Conservation (phyloP, 345 rosid species). For the Gossypium turneri region DNA sequence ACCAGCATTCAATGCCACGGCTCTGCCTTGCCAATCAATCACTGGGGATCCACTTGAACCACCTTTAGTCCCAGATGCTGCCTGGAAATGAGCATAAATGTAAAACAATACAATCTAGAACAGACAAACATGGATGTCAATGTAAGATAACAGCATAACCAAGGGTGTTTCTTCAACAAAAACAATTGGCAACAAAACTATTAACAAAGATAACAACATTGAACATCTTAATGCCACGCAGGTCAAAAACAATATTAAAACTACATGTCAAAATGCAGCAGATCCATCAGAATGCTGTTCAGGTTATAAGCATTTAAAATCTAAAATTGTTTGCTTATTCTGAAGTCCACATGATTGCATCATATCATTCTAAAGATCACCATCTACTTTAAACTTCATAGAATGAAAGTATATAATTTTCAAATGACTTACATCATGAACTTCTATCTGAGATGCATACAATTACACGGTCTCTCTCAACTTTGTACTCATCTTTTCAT, state of each 20-base stretch:
- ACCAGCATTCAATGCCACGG: conserved; percentile 97
- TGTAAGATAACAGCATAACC: neutral
- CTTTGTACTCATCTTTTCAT: neutral
- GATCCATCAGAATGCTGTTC: neutral
- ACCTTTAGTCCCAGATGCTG: conserved; percentile 95
- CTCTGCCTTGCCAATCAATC: conserved; percentile 91
- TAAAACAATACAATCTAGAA: neutral
- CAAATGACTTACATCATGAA: neutral
- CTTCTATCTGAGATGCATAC: neutral
- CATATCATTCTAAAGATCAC: conserved; percentile 1
- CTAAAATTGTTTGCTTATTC: neutral
- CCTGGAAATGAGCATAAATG: conserved; percentile 41
- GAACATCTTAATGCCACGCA: neutral
- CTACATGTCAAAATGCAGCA: neutral
- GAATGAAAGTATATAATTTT: neutral
- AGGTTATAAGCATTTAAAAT: neutral
- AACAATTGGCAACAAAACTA: neutral
- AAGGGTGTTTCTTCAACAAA: neutral
- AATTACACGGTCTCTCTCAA: neutral
- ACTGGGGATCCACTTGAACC: conserved; percentile 99
- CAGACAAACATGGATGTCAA: neutral
- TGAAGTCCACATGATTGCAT: neutral
- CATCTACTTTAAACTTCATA: neutral
- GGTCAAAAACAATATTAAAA: neutral
- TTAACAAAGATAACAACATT: neutral